Base-by-base conservation (phyloP, 1,139 yeast species). In the Hyphopichia fennica region DNA sequence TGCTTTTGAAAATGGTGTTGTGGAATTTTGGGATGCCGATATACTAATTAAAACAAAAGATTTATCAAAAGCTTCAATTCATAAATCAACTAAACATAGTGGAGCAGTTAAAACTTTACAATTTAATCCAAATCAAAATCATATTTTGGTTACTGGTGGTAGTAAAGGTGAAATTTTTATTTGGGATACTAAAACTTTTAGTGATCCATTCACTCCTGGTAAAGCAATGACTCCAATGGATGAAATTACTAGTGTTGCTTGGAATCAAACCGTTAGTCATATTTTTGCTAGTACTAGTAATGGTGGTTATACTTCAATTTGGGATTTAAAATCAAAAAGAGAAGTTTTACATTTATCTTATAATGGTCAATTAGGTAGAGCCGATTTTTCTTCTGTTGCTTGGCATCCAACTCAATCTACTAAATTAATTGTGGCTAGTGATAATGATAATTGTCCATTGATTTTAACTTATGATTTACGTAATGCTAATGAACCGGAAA, bases 391-490 rank as follows among this genome's bases (percentile, higher is more conserved):
- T n/a, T 81, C 72, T 53, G 93, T 80, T 37, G 84, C 72, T 48
- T 88, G 99, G 99, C 93, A 87, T 62, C 93, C 98, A 50, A 72
- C 78, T 33, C 81, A 81, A 63, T 83, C 95, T 40, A 93, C 98
- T 13, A 84, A 83, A 58, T 79, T 95, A 50, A 80, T 87, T 33
- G 91, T 98, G 27, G 96, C 96, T 25, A 84, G 95, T 36, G 90
- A 85, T 44, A 81, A 81, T 47, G 98, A 91, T 62, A 70, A 77
- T 15, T 82, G 84, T 47, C 96, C 99, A 10, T 77, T 87, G 32
- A 83, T 95, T 42, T 69, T 89, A 51, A 75, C 93, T 14, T 95
- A 99, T 99, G 98, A 93, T 69, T 77, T 95, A 58, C 81, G 97
- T 64, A 93, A 93, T 62, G 81, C 96, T 19, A 86, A 87, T 58